phyloP scores from a whole-genome alignment of 257 asterid genomes.

The Rehmannia glutinosa region DNA sequence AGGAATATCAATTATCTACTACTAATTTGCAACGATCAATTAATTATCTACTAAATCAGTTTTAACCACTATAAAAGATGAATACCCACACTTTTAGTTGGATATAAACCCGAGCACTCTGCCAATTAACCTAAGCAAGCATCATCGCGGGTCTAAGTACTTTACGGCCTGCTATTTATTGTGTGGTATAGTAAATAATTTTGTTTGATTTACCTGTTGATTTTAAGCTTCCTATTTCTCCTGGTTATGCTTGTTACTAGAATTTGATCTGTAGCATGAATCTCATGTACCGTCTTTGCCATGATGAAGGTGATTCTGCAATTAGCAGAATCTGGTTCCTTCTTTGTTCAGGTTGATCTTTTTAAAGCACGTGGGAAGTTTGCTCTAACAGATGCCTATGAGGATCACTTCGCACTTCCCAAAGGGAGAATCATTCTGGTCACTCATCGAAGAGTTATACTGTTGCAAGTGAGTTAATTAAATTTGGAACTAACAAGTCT shows the following conservation, averaged over 20 bases:
- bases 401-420: conserved; percentile 84
- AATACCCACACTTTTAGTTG: neutral
- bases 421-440: conserved; percentile 78
- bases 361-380: conserved; percentile 96
- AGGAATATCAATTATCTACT: no score
- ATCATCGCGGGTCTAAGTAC: no score
- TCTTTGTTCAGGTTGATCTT: conserved; percentile 84
- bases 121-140: neutral
- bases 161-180: no score
- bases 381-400: conserved; percentile 94
- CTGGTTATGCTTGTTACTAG: neutral
- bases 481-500: neutral
- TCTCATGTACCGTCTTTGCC: conserved; percentile 13
- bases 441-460: conserved; percentile 82
- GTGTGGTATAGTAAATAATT: neutral
- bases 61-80: no score
- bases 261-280: conserved; percentile 11
- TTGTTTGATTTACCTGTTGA: neutral
- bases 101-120: neutral
- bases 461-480: conserved; percentile 67
- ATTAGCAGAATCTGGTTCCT: conserved; percentile 91
- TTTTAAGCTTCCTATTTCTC: neutral
- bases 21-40: no score
- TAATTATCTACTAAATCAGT: no score
- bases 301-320: conserved; percentile 73